Evolutionary conservation across 2,329 filamentous ascomycete genomes (phyloP).

Genomic region (Cryphonectria japonica): DNA sequence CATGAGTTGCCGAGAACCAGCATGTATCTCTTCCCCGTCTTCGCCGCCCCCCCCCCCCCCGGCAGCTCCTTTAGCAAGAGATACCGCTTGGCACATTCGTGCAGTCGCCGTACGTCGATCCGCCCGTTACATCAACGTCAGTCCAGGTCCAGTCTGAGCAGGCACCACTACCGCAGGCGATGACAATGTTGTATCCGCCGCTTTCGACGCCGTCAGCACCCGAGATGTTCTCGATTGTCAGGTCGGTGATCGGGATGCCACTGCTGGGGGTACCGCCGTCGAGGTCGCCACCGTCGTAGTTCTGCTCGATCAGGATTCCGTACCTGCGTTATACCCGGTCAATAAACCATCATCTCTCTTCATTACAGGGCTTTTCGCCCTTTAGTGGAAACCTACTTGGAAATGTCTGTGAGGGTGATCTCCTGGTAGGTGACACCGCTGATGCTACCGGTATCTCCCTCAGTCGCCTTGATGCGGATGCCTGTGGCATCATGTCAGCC

Average conservation of each 20-base stretch:
- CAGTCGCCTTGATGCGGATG: constrained; percentile 27
- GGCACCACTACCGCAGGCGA: constrained; percentile 21
- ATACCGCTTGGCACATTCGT: constrained; percentile 20
- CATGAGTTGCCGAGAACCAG: neutral
- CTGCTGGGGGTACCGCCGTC: constrained; percentile 23
- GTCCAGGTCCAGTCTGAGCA: constrained; percentile 29
- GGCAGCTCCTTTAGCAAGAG: constrained; percentile 13
- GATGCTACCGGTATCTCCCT: constrained; percentile 26
- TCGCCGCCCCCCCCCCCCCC: neutral
- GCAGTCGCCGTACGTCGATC: constrained; percentile 23
- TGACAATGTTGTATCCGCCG: constrained; percentile 27
- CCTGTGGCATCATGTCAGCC: constrained; percentile 18
- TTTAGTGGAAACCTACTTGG: constrained; percentile 15
- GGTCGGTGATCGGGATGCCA: constrained; percentile 28
- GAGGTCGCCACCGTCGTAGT: constrained; percentile 28
- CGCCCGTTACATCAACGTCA: constrained; percentile 24
- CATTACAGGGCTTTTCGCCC: neutral
- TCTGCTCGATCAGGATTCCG: constrained; percentile 30
- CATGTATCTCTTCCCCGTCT: neutral
- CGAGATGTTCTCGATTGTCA: constrained; percentile 22
- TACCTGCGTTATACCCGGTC: constrained; percentile 13
- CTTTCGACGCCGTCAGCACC: constrained; percentile 22
- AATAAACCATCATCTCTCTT: neutral
- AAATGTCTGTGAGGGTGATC: constrained; percentile 26
- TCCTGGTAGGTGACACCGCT: constrained; percentile 26